Evolutionary conservation across 2,329 filamentous ascomycete genomes (phyloP).

Genomic region (Trichoderma aggressivum): DNA sequence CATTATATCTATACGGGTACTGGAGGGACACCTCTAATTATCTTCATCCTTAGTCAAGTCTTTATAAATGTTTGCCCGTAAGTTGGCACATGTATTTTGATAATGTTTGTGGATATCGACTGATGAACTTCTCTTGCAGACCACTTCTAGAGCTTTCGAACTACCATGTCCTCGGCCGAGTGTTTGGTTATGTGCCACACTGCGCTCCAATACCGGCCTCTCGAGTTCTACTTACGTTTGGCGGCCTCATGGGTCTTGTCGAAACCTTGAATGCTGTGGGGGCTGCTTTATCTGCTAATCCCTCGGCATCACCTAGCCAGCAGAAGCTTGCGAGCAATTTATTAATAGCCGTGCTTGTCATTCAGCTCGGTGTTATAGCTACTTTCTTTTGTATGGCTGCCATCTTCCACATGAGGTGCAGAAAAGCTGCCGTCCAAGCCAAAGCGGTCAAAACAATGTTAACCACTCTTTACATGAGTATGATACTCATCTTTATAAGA

Average conservation of each 20-base stretch:
- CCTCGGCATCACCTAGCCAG: not conserved
- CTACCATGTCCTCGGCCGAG: not conserved
- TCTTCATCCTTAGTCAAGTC: not conserved
- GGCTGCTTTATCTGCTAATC: not conserved
- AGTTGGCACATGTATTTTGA: not conserved
- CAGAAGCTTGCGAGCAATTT: not conserved
- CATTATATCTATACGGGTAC: not conserved
- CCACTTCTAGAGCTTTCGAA: constrained; percentile 1
- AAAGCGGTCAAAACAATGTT: not conserved
- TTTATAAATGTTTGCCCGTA: constrained; percentile 1
- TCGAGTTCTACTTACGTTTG: not conserved
- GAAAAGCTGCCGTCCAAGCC: not conserved
- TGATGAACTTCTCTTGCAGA: not conserved
- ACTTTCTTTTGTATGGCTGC: not conserved
- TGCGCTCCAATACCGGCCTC: not conserved
- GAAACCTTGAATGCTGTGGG: constrained; percentile 2
- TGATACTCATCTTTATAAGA: constrained; percentile 1
- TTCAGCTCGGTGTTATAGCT: not conserved
- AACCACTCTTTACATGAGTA: not conserved
- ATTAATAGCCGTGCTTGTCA: not conserved
- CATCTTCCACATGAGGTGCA: not conserved
- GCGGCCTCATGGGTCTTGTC: not conserved
- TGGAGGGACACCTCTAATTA: not conserved
- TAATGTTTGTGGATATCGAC: not conserved
- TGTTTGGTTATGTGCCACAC: not conserved